Evolutionary conservation across 1,139 yeast species (phyloP), one percentile per base, ranked within the genome.

Genomic region (Geotrichum fermentans): DNA sequence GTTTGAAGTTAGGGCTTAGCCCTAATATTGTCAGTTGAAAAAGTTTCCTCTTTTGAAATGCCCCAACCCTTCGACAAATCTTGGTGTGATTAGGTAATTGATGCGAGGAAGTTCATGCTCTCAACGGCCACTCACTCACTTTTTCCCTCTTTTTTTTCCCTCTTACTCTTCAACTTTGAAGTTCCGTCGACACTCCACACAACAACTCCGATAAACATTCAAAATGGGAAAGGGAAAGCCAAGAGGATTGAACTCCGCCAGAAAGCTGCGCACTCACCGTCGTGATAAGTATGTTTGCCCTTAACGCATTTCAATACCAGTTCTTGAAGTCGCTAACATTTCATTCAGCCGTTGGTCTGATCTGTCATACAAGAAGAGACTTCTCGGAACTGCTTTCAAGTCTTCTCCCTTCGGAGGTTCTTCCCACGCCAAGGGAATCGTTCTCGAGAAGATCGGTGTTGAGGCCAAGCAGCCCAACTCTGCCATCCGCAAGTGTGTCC

Each of bases 381-480:
- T 92, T 73, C 82, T 94, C 73, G 98, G 98, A 69, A 92, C 98
- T 67, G 97, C 97, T 69, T 94, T 84, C 95, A 94, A 90, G 82
- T 92, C 96, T 61, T 92, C 98, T 71, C 99, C 98, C 76, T 92
- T 94, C 73, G 97, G 97, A 77, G 98, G 97, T 74, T 90, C 98
- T 70, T 94, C 98, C 69, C 98, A 94, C 88, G 99, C 98, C 72
- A 92, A 92, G 82, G 99, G 99, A 73, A 94, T 94, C 71, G 99
- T 94, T 61, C 87, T 94, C 74, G 99, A 94, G 82, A 94, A 94
- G 80, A 85, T 92, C 70, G 98, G 98, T 82, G 84, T 94, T 75
- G 98, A 92, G 82, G 95, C 99, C 75, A 94, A 94, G 82, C 99
- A 94, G 82, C 99, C 99, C 78, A 94, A 94, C 95, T 94, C 98